Evolutionary conservation across 768 basidiomycete genomes (phyloP), one percentile per base, ranked within the genome.

Genomic region (Gymnopilus junonius): DNA sequence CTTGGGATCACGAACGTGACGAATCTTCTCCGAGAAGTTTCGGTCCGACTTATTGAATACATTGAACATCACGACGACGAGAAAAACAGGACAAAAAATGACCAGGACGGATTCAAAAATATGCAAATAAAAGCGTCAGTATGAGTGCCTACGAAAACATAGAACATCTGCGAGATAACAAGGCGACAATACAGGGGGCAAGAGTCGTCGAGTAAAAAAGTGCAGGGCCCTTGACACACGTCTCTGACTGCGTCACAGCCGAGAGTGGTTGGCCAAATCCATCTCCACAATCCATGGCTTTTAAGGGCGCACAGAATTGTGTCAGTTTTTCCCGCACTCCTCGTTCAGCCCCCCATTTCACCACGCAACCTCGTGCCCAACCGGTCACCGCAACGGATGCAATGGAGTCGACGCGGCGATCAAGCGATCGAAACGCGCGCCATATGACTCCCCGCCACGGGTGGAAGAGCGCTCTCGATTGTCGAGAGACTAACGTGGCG

Each of bases 301-400:
- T 70, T 74, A 64, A 76, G 71, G 70, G 74, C 70, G 67, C 73
- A 74, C 71, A 71, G 45, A 55, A 67, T 70, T 66, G 70, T 73
- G 74, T 76, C 71, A 70, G 74, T 71, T 79, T 83, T 77, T 77
- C 88, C 87, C 87, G 87, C 92, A 90, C 91, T 92, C 87, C 91
- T 93, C 93, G 92, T 92, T 94, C 93, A 87, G 92, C 92, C 91
- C 92, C 91, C 93, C 93, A 89, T 94, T 94, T 94, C 93, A 94
- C 93, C 93, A 79, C 91, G 83, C 88, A 83, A 80, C 90, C 86
- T 82, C 88, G 90, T 88, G 90, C 87, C 91, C 91, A 90, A 87
- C 92, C 88, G 83, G 54, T 78, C 80, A 79, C 86, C 84, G 87
- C 79, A 83, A 48, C 84, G 84, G 80, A 80, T 86, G 82, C 78